These are phyloP conservation scores for Phaeosphaeriaceae sp. DNA, from an alignment of 2,329 filamentous ascomycete species.

Conservation along the genomic window DNA sequence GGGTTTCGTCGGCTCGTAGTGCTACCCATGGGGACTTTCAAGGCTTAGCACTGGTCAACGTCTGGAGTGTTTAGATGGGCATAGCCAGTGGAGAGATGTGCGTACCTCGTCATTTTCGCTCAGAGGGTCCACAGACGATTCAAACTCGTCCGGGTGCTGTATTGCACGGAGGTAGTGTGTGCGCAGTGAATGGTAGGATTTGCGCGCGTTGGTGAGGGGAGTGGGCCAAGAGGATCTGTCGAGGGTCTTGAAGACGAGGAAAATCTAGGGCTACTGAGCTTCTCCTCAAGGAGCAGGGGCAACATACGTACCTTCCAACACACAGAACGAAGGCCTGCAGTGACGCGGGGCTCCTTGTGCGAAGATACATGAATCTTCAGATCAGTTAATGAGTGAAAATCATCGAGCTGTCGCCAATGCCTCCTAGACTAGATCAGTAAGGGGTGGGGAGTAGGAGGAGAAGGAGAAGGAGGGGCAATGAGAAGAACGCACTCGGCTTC, in stretches of 20 bases:
- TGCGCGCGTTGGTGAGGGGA: slow-evolving; percentile 70
- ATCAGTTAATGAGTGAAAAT: slow-evolving; percentile 46
- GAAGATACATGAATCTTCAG: slow-evolving; percentile 47
- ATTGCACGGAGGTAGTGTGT: slow-evolving; percentile 82
- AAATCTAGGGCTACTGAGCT: slow-evolving; percentile 62
- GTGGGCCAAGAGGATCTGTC: slow-evolving; percentile 71
- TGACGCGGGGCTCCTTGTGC: slow-evolving; percentile 47
- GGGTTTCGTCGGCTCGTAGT: slow-evolving; percentile 81
- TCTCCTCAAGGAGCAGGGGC: not conserved
- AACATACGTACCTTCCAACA: slow-evolving; percentile 79
- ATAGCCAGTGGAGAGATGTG: slow-evolving; percentile 19
- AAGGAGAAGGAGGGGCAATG: not conserved
- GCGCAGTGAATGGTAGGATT: slow-evolving; percentile 73
- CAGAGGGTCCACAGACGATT: slow-evolving; percentile 78
- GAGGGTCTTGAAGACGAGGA: slow-evolving; percentile 76
- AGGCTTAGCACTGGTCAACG: slow-evolving; percentile 57
- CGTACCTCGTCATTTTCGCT: slow-evolving; percentile 77
- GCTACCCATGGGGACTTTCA: slow-evolving; percentile 87
- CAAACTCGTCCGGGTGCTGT: slow-evolving; percentile 80
- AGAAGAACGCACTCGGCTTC: slow-evolving; percentile 46
- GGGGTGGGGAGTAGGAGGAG: not conserved
- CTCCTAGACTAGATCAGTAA: slow-evolving; percentile 35
- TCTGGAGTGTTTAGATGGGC: slow-evolving; percentile 27
- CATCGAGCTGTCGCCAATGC: slow-evolving; percentile 44
- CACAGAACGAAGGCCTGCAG: slow-evolving; percentile 78